Percentiles rank a stretch among this genome's conserved stretches.
Evolutionary conservation across 164 flowering plant species (phyloP).

Genomic region (Tetracentron sinense): DNA sequence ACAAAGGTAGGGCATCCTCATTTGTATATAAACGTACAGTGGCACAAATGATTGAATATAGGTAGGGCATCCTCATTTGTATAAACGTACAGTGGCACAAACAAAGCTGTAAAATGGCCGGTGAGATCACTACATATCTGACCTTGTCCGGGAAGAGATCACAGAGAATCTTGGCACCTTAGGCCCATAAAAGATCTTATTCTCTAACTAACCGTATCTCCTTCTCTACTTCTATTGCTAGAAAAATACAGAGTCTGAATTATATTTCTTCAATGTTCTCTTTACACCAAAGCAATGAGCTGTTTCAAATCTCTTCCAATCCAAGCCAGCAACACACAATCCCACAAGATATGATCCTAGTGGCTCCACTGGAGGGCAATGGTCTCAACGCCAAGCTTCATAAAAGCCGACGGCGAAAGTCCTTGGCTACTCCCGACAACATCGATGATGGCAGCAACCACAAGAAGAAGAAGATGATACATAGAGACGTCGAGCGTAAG

Average conservation of each 20-base stretch:
- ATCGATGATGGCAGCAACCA: too few species aligned
- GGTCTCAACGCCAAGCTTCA: background rate
- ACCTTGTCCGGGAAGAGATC: background rate
- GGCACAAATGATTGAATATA: too few species aligned
- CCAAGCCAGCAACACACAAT: slow-evolving; percentile 11
- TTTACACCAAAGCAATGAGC: slow-evolving; percentile 20
- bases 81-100: background rate
- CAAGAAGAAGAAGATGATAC: slow-evolving; percentile 5
- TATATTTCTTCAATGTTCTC: slow-evolving; percentile 10
- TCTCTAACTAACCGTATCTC: background rate
- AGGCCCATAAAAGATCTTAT: slow-evolving; percentile 13
- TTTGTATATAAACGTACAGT: too few species aligned
- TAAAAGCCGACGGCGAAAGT: background rate
- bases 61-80: too few species aligned
- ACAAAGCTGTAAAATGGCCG: background rate
- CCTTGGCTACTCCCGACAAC: background rate
- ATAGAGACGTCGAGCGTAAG: slow-evolving; percentile 9
- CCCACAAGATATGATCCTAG: slow-evolving; percentile 3
- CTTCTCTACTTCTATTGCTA: background rate
- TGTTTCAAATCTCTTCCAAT: slow-evolving; percentile 8
- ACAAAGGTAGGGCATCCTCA: too few species aligned
- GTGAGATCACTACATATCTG: background rate
- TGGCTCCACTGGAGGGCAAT: background rate
- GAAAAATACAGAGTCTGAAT: background rate
- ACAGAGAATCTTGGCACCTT: slow-evolving; percentile 1